Evolutionary conservation across 192 early-diverging fungal species (phyloP).

Genomic region (Backusella parvicylindrica): DNA sequence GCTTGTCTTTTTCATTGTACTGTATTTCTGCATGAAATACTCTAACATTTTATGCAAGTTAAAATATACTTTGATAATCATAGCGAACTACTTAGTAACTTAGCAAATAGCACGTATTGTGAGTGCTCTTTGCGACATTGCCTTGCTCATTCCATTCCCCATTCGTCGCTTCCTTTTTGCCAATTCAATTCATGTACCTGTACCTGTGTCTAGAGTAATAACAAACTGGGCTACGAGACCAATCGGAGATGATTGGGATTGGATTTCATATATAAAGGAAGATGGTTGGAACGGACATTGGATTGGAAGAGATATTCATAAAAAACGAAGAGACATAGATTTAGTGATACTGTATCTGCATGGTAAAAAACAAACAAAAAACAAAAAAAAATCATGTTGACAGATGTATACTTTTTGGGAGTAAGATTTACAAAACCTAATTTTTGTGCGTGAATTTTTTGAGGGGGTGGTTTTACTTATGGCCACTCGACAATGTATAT

Average conservation of each 20-base stretch:
- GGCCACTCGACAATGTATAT: slow-evolving; percentile 11
- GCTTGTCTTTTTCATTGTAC: background rate
- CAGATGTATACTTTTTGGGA: background rate
- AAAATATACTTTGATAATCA: background rate
- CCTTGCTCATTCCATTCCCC: background rate
- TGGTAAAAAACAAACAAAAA: background rate
- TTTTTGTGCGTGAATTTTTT: background rate
- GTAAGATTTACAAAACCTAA: background rate
- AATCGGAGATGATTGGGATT: background rate
- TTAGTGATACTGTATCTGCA: background rate
- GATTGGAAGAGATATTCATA: background rate
- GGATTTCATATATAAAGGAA: background rate
- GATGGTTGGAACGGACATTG: background rate
- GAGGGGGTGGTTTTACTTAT: slow-evolving; percentile 9
- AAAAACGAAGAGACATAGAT: background rate
- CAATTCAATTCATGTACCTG: background rate
- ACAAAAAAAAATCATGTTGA: no score
- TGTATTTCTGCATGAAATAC: background rate
- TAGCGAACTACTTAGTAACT: background rate
- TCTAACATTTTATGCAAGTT: background rate
- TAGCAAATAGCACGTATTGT: background rate
- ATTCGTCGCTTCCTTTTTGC: background rate
- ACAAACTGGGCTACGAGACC: background rate
- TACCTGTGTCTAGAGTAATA: background rate
- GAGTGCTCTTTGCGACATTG: background rate